Evolutionary conservation across 2,329 filamentous ascomycete genomes (phyloP).

Genomic region (Curvularia sp.): DNA sequence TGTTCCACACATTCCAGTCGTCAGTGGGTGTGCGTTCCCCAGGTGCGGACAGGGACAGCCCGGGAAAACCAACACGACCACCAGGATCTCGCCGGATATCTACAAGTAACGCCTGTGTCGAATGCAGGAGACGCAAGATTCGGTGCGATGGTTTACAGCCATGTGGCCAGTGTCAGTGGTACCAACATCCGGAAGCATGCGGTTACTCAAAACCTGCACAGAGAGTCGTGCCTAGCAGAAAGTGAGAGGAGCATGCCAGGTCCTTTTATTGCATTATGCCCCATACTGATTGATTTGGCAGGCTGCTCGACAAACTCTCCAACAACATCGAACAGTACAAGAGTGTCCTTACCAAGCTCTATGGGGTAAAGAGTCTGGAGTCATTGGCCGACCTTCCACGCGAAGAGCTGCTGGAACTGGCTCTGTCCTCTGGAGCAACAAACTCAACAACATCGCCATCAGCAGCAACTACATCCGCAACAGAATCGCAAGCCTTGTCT

Average conservation of each 20-base stretch:
- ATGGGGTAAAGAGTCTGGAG: constrained; percentile 54
- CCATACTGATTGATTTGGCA: constrained; percentile 62
- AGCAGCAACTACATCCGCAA: constrained; percentile 37
- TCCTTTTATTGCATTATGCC: neutral
- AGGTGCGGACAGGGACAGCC: constrained; percentile 43
- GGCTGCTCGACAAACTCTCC: constrained; percentile 63
- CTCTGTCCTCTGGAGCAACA: constrained; percentile 52
- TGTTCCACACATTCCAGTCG: constrained; percentile 58
- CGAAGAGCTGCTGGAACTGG: constrained; percentile 56
- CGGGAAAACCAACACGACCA: constrained; percentile 47
- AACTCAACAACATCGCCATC: constrained; percentile 46
- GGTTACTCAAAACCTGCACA: constrained; percentile 83
- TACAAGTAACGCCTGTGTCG: constrained; percentile 70
- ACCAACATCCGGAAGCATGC: constrained; percentile 78
- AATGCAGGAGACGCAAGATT: constrained; percentile 82
- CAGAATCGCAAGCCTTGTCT: constrained; percentile 45
- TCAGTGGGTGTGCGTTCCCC: constrained; percentile 44
- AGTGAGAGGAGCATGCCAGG: constrained; percentile 60
- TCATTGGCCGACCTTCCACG: constrained; percentile 50
- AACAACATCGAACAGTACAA: constrained; percentile 58
- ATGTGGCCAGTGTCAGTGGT: constrained; percentile 83
- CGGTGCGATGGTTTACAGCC: constrained; percentile 83
- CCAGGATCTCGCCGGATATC: constrained; percentile 55
- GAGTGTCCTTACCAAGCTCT: constrained; percentile 53
- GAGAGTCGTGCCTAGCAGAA: constrained; percentile 77